Evolutionary conservation across 495 filamentous ascomycete species (phyloP), one percentile per base, ranked within the genome.

Genomic region (Penicillium cataractarum): DNA sequence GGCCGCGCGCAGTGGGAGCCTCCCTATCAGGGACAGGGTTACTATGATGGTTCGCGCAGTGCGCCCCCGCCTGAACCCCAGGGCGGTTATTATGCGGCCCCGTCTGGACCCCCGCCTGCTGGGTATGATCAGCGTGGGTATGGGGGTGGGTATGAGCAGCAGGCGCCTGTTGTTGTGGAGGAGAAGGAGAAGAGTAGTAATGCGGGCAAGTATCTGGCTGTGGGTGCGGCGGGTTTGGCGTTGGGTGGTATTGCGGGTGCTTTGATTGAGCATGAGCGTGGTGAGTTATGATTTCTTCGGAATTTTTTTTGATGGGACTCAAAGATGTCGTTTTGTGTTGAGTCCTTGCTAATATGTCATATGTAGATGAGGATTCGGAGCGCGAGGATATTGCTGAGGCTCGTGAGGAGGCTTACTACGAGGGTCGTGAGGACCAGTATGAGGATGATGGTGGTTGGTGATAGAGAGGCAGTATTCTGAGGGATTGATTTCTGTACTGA

Each of bases 1-100:
- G 86, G 85, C 39, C 82, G 83, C 57, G 77, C 84, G 1, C 84
- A 86, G 63, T 90, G 85, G 84, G 86, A 87, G 61, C 73, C 76
- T 0, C 85, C 85, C 5, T 62, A 60, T 48, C 46, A 24, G 31
- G 62, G 60, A 19, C 33, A 44, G 33, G 65, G 65, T 3, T 65
- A 62, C 21, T 56, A 67, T 26, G 62, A 65, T 44, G 65, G 67
- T 9, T 65, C 66, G 1, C 73, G 73, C 55, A 66, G 67, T 15
- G 60, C 66, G 49, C 61, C 70, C 35, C 65, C 68, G 6, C 60
- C 71, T 13, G 53, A 61, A 27, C 58, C 56, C 6, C 58, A 65
- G 66, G 54, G 73, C 42, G 65, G 71, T 44, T 64, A 74, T 69
- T 66, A 73, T 55, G 64, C 67, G 12, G 63, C 66, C 4, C 66